Conservation (phyloP, 1,284 basidiomycete genomes). For the Puccinia novopanici region DNA sequence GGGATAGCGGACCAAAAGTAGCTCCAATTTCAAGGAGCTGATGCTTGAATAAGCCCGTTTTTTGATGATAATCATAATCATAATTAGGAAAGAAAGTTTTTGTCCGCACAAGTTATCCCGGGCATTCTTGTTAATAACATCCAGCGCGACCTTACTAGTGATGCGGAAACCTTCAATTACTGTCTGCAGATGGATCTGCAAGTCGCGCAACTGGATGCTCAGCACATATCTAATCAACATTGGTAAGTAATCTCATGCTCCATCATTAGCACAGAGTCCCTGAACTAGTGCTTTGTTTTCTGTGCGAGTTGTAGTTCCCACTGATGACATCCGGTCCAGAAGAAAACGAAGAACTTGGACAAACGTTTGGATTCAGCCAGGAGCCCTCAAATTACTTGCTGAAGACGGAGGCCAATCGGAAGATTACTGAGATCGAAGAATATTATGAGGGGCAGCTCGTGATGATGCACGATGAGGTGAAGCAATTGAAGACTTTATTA, state of each 20-base stretch:
- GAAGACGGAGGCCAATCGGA: slow-evolving; percentile 58
- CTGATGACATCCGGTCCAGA: neutral
- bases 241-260: too few species aligned
- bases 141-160: slow-evolving; percentile 80
- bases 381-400: neutral
- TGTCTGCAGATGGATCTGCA: slow-evolving; percentile 97
- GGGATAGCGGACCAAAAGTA: neutral
- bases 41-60: neutral
- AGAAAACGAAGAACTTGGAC: neutral
- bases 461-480: neutral
- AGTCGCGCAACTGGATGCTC: slow-evolving; percentile 54
- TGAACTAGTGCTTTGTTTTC: too few species aligned
- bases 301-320: neutral
- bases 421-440: neutral
- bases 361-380: too few species aligned
- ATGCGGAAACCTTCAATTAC: slow-evolving; percentile 98
- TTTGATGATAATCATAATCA: neutral
- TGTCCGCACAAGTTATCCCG: slow-evolving; percentile 75
- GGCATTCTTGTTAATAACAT: slow-evolving; percentile 78
- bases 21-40: neutral
- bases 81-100: neutral
- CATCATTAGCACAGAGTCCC: too few species aligned
- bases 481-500: neutral
- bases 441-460: neutral
- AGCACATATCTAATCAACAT: too few species aligned